Conservation (phyloP, 352 stramenopile species). For the Pythium dissimile region DNA sequence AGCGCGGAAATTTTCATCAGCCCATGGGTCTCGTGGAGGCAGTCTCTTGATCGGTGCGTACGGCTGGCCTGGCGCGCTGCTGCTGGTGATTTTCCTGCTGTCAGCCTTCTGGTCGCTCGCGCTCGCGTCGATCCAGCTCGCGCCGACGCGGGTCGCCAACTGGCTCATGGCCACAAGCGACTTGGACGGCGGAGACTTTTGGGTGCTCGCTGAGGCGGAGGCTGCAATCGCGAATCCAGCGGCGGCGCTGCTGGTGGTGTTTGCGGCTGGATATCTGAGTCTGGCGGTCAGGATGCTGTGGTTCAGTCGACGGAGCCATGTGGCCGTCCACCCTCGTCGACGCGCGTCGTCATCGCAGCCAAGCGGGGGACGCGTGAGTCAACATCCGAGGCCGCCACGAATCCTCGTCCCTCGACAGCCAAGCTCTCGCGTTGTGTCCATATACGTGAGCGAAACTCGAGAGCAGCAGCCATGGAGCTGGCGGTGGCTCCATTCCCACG, state of each 20-base stretch:
- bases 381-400: too few relatives aligned
- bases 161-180: slow-evolving; percentile 12
- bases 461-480: not conserved
- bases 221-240: not conserved
- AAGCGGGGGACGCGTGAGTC: too few relatives aligned
- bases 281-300: slow-evolving; percentile 15
- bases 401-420: not conserved
- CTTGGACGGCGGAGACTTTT: slow-evolving; percentile 20
- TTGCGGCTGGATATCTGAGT: slow-evolving; percentile 6
- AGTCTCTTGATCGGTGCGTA: too few relatives aligned
- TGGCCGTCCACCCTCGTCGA: not conserved
- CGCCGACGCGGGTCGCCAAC: slow-evolving; percentile 6
- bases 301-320: not conserved
- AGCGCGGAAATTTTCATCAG: too few relatives aligned
- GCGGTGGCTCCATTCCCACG: not conserved
- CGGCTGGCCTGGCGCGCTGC: slow-evolving; percentile 6
- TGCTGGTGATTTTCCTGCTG: slow-evolving; percentile 12
- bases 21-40: too few relatives aligned
- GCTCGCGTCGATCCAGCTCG: slow-evolving; percentile 15
- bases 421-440: not conserved
- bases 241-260: not conserved
- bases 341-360: not conserved
- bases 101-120: not conserved
- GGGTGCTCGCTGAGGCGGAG: slow-evolving; percentile 4
- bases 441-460: too few relatives aligned